These are phyloP conservation scores for Ormosia semicastrata DNA, from an alignment of 306 rosid species.

Conservation along the genomic window DNA sequence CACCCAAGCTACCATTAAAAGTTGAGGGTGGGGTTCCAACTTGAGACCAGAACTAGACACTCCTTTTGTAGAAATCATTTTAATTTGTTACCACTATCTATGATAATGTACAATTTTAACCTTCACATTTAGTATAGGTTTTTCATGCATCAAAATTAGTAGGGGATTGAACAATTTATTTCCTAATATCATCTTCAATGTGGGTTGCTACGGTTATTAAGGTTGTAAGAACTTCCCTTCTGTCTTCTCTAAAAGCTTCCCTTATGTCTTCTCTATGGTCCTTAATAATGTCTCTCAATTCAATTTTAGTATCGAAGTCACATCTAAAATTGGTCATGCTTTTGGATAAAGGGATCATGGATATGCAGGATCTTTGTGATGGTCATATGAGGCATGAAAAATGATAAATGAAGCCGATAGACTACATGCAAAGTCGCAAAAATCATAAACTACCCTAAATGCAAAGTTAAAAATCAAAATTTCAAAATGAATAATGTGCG, in stretches of 20 bases:
- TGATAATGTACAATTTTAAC: too few species aligned
- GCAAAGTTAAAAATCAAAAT: not conserved
- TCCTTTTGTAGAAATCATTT: too few species aligned
- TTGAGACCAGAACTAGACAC: too few species aligned
- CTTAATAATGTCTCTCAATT: not conserved
- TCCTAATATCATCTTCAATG: too few species aligned
- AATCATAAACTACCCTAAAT: not conserved
- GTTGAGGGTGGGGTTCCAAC: too few species aligned
- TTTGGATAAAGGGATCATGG: not conserved
- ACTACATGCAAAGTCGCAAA: not conserved
- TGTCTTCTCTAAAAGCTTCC: not conserved
- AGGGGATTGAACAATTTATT: too few species aligned
- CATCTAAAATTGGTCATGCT: not conserved
- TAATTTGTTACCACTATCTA: too few species aligned
- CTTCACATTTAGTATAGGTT: too few species aligned
- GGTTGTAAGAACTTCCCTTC: too few species aligned
- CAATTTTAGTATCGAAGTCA: not conserved
- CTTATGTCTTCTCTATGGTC: not conserved
- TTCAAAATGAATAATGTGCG: not conserved
- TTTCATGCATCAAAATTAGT: too few species aligned
- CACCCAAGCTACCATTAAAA: too few species aligned
- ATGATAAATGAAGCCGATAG: not conserved
- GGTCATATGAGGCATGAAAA: not conserved
- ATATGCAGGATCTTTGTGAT: not conserved
- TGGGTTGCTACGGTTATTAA: too few species aligned